These are phyloP conservation scores for Aegilops umbellulata DNA, from an alignment of 176 grass and related monocot species.

Conservation along the genomic window DNA sequence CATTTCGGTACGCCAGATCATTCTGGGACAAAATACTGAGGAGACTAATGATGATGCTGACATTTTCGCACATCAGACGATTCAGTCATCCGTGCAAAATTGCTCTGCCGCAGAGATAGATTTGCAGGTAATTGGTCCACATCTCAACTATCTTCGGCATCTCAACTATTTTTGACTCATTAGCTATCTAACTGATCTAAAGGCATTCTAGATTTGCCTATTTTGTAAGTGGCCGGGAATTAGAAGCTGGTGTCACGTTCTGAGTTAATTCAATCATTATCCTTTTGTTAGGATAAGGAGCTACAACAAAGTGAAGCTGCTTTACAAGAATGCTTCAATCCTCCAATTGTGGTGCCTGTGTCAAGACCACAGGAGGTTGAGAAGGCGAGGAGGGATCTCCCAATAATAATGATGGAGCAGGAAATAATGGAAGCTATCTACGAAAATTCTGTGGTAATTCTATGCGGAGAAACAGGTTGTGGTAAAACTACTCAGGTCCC, in stretches of 20 bases:
- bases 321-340: conserved; percentile 38
- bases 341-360: conserved; percentile 70
- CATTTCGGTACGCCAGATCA: not conserved
- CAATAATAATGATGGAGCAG: conserved; percentile 96
- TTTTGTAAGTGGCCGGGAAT: conserved; percentile 5
- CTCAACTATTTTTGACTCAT: not conserved
- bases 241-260: conserved; percentile 13
- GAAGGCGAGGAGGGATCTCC: conserved; percentile 78
- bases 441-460: conserved; percentile 77
- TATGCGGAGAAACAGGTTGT: conserved; percentile 93
- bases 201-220: not conserved
- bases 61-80: conserved; percentile 25
- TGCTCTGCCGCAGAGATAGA: conserved; percentile 26
- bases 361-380: conserved; percentile 73
- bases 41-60: conserved; percentile 13
- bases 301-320: conserved; percentile 11
- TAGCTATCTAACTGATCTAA: conserved; percentile 10
- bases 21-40: conserved; percentile 16
- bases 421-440: conserved; percentile 99
- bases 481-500: conserved; percentile 88
- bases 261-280: not conserved
- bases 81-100: conserved; percentile 26
- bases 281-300: conserved; percentile 42
- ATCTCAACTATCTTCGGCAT: not conserved
- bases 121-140: conserved; percentile 33